Conservation (phyloP, 2,329 filamentous ascomycete genomes). For the Grosmannia penicillata region DNA sequence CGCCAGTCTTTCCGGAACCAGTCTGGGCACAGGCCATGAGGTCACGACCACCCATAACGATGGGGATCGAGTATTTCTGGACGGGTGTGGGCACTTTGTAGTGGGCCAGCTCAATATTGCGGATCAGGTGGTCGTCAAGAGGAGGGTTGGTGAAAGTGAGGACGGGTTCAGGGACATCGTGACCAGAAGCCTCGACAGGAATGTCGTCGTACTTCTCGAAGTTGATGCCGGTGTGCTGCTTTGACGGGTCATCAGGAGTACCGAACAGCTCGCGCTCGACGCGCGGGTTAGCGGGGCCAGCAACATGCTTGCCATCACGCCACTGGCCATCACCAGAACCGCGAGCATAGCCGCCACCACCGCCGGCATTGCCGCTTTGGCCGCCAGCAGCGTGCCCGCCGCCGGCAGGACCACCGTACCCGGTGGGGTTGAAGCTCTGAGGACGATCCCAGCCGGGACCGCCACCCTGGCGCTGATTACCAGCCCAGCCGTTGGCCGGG, state of each 20-base stretch:
- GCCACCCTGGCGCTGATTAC: conserved; percentile 8
- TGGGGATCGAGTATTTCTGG: conserved; percentile 98
- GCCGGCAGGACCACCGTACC: conserved; percentile 38
- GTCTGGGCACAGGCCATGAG: conserved; percentile 99
- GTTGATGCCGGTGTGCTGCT: conserved; percentile 98
- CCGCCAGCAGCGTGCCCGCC: conserved; percentile 17
- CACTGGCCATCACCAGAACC: conserved; percentile 93
- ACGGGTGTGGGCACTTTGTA: conserved; percentile 96
- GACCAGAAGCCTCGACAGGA: conserved; percentile 89
- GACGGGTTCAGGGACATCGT: conserved; percentile 84
- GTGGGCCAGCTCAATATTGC: conserved; percentile 84
- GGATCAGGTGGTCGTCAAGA: conserved; percentile 81
- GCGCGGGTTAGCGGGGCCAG: conserved; percentile 76
- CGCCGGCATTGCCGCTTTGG: conserved; percentile 24
- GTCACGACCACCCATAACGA: conserved; percentile 95
- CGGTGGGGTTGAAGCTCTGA: conserved; percentile 43
- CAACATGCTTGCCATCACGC: conserved; percentile 91
- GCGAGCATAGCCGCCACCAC: conserved; percentile 41
- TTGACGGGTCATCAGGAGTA: conserved; percentile 74
- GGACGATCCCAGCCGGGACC: conserved; percentile 13
- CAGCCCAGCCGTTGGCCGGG: conserved; percentile 14
- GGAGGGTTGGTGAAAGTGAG: conserved; percentile 86
- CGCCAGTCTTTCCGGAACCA: conserved; percentile 98
- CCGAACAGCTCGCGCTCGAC: conserved; percentile 94
- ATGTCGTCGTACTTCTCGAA: conserved; percentile 99